Conservation (phyloP, 176 grass and related monocot genomes). For the Cocos nucifera region DNA sequence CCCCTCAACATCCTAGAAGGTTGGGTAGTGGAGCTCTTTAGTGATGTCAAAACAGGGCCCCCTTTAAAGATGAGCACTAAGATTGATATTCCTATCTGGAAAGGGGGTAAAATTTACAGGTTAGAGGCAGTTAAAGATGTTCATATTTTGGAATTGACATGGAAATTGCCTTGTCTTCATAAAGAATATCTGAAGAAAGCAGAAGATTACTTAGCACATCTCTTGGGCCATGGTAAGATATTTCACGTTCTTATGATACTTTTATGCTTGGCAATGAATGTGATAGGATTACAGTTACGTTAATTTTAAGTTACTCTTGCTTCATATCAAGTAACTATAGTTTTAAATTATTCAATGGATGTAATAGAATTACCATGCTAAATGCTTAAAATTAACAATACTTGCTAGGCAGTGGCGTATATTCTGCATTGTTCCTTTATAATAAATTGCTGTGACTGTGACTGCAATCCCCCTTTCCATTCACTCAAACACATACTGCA, state of each 20-base stretch:
- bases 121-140: constrained; percentile 94
- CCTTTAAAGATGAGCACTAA: constrained; percentile 42
- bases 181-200: constrained; percentile 96
- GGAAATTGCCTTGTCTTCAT: constrained; percentile 90
- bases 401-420: too few relatives aligned
- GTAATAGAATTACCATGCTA: too few relatives aligned
- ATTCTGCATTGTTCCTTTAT: too few relatives aligned
- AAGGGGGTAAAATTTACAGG: constrained; percentile 70
- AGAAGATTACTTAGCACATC: constrained; percentile 82
- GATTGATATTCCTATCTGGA: constrained; percentile 69
- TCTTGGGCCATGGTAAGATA: constrained; percentile 92
- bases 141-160: constrained; percentile 65
- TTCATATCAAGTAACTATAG: too few relatives aligned
- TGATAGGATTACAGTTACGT: too few relatives aligned
- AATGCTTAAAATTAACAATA: too few relatives aligned
- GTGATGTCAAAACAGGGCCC: constrained; percentile 71
- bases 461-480: too few relatives aligned
- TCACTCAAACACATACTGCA: too few relatives aligned
- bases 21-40: constrained; percentile 88
- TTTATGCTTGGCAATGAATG: too few relatives aligned
- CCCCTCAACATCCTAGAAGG: constrained; percentile 71
- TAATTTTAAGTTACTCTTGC: too few relatives aligned
- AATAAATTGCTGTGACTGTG: too few relatives aligned
- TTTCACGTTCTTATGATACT: background rate
- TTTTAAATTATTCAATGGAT: too few relatives aligned